Conservation (phyloP, 2,329 filamentous ascomycete genomes). For the Neonectria neomacrospora region DNA sequence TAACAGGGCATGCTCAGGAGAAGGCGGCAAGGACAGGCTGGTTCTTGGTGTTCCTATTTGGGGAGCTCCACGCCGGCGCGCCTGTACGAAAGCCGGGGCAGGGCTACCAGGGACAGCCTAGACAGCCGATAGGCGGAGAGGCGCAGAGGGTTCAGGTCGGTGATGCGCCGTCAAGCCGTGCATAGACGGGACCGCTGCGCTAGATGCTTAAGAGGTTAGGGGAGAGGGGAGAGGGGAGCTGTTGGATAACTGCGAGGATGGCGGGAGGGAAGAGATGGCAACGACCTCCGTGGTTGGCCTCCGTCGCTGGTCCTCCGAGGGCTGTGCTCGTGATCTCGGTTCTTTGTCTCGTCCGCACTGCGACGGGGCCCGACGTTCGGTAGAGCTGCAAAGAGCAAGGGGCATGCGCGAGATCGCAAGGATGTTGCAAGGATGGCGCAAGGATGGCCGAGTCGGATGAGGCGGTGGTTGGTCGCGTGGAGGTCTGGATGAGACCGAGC, state of each 20-base stretch:
- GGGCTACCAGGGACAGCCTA: constrained; percentile 20
- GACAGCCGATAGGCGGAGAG: constrained; percentile 16
- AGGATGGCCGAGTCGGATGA: neutral
- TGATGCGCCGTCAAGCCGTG: constrained; percentile 19
- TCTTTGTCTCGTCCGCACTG: constrained; percentile 3
- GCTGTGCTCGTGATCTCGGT: neutral
- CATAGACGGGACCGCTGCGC: constrained; percentile 9
- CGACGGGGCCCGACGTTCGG: constrained; percentile 1
- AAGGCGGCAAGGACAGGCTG: constrained; percentile 36
- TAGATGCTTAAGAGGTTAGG: constrained; percentile 2
- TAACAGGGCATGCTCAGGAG: constrained; percentile 38
- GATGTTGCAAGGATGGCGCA: neutral
- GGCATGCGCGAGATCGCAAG: neutral
- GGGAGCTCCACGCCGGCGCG: constrained; percentile 43
- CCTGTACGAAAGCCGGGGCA: constrained; percentile 17
- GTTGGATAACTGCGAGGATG: neutral
- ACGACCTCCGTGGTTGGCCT: neutral
- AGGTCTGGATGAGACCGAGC: neutral
- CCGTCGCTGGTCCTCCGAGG: neutral
- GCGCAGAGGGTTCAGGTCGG: constrained; percentile 20
- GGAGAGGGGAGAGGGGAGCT: neutral
- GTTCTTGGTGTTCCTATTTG: constrained; percentile 42
- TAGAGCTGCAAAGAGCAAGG: neutral
- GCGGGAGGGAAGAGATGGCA: neutral
- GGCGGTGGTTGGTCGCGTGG: constrained; percentile 4